Percentiles rank a stretch among this genome's conserved stretches.
Conservation (phyloP, 2,329 filamentous ascomycete species). For the Sphaerulina musiva region DNA sequence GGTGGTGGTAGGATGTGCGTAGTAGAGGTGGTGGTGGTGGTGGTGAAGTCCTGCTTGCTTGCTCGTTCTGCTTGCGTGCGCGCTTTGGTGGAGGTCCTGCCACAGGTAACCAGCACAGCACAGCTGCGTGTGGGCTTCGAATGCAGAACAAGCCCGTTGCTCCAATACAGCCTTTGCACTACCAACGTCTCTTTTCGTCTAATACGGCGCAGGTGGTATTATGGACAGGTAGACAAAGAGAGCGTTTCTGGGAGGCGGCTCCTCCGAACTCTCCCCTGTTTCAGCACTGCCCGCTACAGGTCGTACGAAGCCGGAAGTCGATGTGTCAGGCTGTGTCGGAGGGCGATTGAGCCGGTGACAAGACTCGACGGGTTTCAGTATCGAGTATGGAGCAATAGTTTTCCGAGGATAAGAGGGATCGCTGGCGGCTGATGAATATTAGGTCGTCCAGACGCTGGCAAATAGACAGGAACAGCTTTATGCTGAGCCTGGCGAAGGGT, state of each 20-base stretch:
- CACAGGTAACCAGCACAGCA: slow-evolving; percentile 1
- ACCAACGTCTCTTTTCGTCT: slow-evolving; percentile 5
- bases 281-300: slow-evolving; percentile 7
- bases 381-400: slow-evolving; percentile 5
- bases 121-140: slow-evolving; percentile 1
- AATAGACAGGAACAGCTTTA: slow-evolving; percentile 10
- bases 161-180: slow-evolving; percentile 2
- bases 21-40: not conserved
- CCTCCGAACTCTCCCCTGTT: slow-evolving; percentile 13
- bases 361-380: slow-evolving; percentile 14
- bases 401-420: slow-evolving; percentile 4
- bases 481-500: slow-evolving; percentile 11
- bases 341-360: slow-evolving; percentile 5
- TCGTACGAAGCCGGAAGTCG: slow-evolving; percentile 11
- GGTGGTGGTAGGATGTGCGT: not conserved
- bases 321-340: slow-evolving; percentile 1
- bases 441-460: slow-evolving; percentile 7
- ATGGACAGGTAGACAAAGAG: slow-evolving; percentile 1
- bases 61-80: no score
- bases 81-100: not conserved
- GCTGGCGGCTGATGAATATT: slow-evolving; percentile 7
- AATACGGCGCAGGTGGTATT: slow-evolving; percentile 3
- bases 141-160: not conserved
- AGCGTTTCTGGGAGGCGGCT: not conserved
- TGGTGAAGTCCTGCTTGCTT: slow-evolving; percentile 16